Percentiles rank a stretch among this genome's conserved stretches.
Conservation (phyloP, 2,329 filamentous ascomycete species). For the Lojkania enalia region DNA sequence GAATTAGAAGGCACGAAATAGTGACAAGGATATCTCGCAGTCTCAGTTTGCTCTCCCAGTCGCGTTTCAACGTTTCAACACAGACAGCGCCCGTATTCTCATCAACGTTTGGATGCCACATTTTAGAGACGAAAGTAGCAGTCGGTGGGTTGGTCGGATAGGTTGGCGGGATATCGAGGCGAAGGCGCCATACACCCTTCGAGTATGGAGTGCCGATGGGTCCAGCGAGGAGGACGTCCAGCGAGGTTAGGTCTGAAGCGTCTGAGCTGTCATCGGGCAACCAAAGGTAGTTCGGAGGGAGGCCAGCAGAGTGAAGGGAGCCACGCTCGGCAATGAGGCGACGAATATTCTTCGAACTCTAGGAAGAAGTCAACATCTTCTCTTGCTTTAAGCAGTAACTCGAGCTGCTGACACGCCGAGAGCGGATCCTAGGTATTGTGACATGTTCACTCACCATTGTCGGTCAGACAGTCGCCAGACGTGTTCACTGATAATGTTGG, state of each 20-base stretch:
- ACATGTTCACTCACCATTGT: no score
- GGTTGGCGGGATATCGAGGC: conserved; percentile 62
- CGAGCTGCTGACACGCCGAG: no score
- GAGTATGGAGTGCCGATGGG: conserved; percentile 64
- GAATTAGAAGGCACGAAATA: conserved; percentile 64
- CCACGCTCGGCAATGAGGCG: conserved; percentile 64
- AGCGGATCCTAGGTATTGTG: no score
- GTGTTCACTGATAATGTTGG: no score
- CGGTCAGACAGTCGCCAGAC: no score
- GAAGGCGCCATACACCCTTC: conserved; percentile 61
- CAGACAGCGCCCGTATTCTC: conserved; percentile 64
- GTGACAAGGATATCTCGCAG: conserved; percentile 62
- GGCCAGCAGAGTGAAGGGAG: conserved; percentile 56
- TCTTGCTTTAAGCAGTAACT: no score
- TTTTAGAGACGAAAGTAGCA: conserved; percentile 62
- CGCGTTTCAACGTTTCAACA: conserved; percentile 66
- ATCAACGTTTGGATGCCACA: conserved; percentile 69
- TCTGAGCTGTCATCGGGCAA: conserved; percentile 41
- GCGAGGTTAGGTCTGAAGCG: conserved; percentile 56
- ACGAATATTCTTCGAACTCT: conserved; percentile 57
- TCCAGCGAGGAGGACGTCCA: conserved; percentile 62
- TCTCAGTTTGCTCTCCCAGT: conserved; percentile 63
- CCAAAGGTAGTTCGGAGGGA: conserved; percentile 66
- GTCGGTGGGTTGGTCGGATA: conserved; percentile 59
- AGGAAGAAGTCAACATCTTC: no score